These are phyloP conservation scores for Candida tibetensis DNA, from an alignment of 805 yeast species.

Conservation along the genomic window DNA sequence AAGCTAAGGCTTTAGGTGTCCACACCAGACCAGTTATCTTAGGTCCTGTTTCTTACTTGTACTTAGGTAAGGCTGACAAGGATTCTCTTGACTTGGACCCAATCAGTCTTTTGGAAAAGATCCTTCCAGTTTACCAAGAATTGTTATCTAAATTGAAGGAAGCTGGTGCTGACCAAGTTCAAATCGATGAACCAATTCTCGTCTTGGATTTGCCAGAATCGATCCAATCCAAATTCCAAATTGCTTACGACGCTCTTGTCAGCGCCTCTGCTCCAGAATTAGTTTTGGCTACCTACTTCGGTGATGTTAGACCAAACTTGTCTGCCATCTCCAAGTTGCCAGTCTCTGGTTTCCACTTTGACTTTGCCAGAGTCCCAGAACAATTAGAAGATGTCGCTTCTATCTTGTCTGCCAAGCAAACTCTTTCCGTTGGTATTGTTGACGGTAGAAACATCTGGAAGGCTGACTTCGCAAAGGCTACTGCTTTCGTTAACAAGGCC, in stretches of 20 bases:
- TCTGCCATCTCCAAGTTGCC: constrained; percentile 85
- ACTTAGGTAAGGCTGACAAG: constrained; percentile 97
- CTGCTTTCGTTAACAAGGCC: constrained; percentile 78
- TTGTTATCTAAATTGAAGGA: constrained; percentile 80
- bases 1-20: constrained; percentile 94
- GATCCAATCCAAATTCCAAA: constrained; percentile 82
- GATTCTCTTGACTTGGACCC: constrained; percentile 95
- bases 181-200: constrained; percentile 95
- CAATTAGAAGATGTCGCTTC: constrained; percentile 83
- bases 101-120: constrained; percentile 80
- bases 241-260: constrained; percentile 71
- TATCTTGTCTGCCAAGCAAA: constrained; percentile 66
- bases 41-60: constrained; percentile 95
- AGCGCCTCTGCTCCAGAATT: constrained; percentile 72
- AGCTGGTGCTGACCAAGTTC: constrained; percentile 95
- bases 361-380: constrained; percentile 93
- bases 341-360: constrained; percentile 94
- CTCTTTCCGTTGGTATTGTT: constrained; percentile 92
- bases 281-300: constrained; percentile 89
- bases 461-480: constrained; percentile 87
- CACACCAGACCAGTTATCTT: constrained; percentile 96
- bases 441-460: constrained; percentile 99
- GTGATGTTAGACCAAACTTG: constrained; percentile 97
- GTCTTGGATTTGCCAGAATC: constrained; percentile 89
- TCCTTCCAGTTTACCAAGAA: constrained; percentile 91